Evolutionary conservation across 2,329 filamentous ascomycete species (phyloP), one percentile per base, ranked within the genome.

Genomic region (Aspergillus ochraceus): DNA sequence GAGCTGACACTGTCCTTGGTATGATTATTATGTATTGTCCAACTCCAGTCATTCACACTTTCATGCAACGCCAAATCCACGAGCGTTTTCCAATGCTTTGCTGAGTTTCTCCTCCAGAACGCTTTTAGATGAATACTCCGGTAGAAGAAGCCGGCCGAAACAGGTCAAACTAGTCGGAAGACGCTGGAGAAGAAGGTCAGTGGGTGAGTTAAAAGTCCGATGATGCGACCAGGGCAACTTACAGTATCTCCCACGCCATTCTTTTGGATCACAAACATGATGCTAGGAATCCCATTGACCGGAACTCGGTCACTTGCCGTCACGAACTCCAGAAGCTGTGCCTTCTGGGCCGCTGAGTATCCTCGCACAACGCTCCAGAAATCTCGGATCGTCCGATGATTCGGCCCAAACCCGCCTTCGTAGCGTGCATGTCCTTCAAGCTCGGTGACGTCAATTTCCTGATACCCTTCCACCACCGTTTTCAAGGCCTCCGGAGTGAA

Each of bases 111-210:
- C 83, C 72, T 83, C 83, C 71, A 99, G 73, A 39, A 90, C 85
- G 60, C 90, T 87, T 70, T 82, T 86, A 45, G 85, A 86, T 56
- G 79, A 83, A 74, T 98, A 99, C 76, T 93, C 88, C 1, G 95
- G 95, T 62, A 99, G 75, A 64, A 96, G 78, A 50, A 99, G 77
- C 52, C 90, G 93, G 1, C 94, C 92, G 77, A 97, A 98, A 76
- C 95, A 99, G 0, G 95, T 99, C 70, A 92, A 89, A 62, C 91
- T 94, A 5, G 90, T 96, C 3, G 95, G 95, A 67, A 99, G 73
- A 66, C 79, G 73, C 74, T 78, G 36, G 36, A 57, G 45, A 60
- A 30, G 47, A 17, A 29, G 53, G 14, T 66, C 20, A 68, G 59
- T 50, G 52, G n/a, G 17, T 22, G 42, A 11, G 6, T n/a, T 24